These are phyloP conservation scores for Pythium rhizo-oryzae DNA, from an alignment of 352 stramenopile genomes.

Conservation along the genomic window DNA sequence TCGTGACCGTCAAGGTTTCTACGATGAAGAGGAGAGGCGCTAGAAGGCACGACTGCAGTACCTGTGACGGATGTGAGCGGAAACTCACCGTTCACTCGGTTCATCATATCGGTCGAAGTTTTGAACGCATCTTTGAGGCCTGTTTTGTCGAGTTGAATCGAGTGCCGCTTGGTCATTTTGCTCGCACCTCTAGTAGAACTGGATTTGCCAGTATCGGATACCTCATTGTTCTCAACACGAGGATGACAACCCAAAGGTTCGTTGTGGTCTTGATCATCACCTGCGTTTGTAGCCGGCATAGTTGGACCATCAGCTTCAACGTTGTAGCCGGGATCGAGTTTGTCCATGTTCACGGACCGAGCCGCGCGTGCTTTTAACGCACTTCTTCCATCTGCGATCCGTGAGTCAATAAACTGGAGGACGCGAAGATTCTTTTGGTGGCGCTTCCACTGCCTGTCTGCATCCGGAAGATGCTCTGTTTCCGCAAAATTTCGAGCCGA, in stretches of 20 bases:
- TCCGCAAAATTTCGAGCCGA: not conserved
- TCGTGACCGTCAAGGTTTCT: no score
- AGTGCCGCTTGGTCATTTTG: slow-evolving; percentile 6
- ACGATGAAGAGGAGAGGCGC: no score
- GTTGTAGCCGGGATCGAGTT: not conserved
- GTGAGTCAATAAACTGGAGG: slow-evolving; percentile 18
- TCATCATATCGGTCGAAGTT: not conserved
- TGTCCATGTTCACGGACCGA: slow-evolving; percentile 8
- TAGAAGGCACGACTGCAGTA: no score
- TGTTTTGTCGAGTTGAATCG: slow-evolving; percentile 15
- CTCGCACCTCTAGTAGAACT: not conserved
- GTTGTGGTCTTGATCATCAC: no score
- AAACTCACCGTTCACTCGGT: no score
- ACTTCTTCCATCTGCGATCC: not conserved
- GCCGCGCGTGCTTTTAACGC: not conserved
- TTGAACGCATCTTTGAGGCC: slow-evolving; percentile 12
- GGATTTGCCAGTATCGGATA: no score
- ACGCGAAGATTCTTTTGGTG: slow-evolving; percentile 19
- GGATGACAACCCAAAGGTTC: no score
- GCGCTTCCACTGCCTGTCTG: slow-evolving; percentile 11
- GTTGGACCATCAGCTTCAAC: not conserved
- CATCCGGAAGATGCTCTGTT: not conserved
- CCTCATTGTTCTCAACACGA: no score
- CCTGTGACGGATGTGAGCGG: no score
- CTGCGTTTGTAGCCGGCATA: not conserved